Evolutionary conservation across 495 filamentous ascomycete genomes (phyloP), one percentile per base, ranked within the genome.

Genomic region (Entonaema liquescens): DNA sequence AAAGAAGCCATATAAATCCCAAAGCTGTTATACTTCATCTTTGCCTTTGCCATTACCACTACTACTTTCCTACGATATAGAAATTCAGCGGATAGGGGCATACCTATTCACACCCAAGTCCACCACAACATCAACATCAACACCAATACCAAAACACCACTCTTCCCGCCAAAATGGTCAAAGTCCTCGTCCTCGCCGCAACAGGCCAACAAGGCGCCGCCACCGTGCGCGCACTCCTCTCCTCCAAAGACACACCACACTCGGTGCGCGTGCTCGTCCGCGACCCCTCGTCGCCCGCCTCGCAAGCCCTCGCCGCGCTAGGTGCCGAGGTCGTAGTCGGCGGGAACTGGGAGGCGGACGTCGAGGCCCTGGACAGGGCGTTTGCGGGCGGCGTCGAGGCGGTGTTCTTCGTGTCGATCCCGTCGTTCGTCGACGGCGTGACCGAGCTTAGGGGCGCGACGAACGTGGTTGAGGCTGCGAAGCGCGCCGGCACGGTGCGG

Each of bases 201-300:
- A 93, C 89, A 0, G 90, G 90, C 73, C 86, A 90, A 67, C 91
- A 93, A 77, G 91, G 92, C 59, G 83, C 88, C 35, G 81, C 87
- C 5, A 76, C 89, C 23, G 79, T 91, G 73, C 78, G 83, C 5
- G 84, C 82, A 35, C 86, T 93, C 21, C 78, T 89, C 19, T 42
- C 71, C 8, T n/a, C 64, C 52, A 23, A 50, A 5, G 31, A 66
- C 17, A n/a, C 84, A 89, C 5, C 62, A 76, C 85, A 89, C 77
- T 80, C 85, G 56, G 89, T 93, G 68, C 85, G 93, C n/a, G 91
- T 87, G n/a, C 79, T 91, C 15, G 92, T 91, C 0, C 88, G 91
- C 38, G 83, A 91, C 74, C 50, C 85, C 5, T 62, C 78, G 4
- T 88, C 87, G 13, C 25, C 78, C 15, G 79, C 77, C 6, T 88